Evolutionary conservation across 192 early-diverging fungal species (phyloP).

Genomic region (Thamnidium elegans): DNA sequence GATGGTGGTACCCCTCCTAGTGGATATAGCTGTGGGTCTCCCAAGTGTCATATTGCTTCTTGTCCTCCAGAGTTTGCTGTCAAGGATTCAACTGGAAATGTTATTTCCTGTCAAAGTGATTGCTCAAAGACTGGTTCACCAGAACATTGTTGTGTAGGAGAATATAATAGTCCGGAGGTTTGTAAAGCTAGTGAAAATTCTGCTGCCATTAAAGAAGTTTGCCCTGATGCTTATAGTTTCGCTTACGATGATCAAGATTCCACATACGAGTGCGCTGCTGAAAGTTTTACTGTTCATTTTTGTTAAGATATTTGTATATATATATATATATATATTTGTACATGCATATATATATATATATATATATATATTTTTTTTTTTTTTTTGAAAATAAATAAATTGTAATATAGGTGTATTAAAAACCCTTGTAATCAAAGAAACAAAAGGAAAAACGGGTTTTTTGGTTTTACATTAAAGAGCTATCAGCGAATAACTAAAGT

Average conservation of each 20-base stretch:
- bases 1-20: not conserved
- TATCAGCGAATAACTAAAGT: no score
- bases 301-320: conserved; percentile 3
- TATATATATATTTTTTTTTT: not conserved
- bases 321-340: not conserved
- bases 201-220: conserved; percentile 13
- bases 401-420: not conserved
- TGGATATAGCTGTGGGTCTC: conserved; percentile 24
- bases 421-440: not conserved
- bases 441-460: not conserved
- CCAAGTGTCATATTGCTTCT: conserved; percentile 12
- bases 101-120: conserved; percentile 24
- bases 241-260: conserved; percentile 38
- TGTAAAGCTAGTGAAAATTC: conserved; percentile 16
- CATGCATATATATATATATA: not conserved
- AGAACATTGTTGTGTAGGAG: conserved; percentile 29
- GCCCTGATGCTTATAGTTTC: conserved; percentile 31
- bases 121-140: conserved; percentile 20
- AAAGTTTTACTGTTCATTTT: conserved; percentile 16
- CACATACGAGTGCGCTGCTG: conserved; percentile 12
- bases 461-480: not conserved
- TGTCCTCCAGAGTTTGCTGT: conserved; percentile 18
- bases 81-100: conserved; percentile 20
- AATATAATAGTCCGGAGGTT: not conserved
- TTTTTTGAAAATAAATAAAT: not conserved